Base-by-base conservation (phyloP, 345 rosid species). In the Eucalyptus curtisii region DNA sequence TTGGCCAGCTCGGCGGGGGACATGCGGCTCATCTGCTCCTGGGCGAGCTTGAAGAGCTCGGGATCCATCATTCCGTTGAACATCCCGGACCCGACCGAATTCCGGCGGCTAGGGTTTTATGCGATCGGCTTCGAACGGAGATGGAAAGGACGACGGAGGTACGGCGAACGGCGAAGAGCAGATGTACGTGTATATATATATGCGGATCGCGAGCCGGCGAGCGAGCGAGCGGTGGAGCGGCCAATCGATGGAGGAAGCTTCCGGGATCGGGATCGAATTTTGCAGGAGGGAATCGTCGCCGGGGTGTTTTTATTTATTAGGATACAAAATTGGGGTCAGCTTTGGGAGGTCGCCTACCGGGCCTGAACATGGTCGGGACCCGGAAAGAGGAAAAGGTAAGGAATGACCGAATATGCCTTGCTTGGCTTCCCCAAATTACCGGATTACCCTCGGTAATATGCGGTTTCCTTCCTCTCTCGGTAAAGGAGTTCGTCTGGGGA, bases 21-120 rank as follows among this genome's bases (percentile, higher is more conserved):
- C 98, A 98, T 96, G 88, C 99, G 99, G 89, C 96, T 95, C 95
- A 98, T 95, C 93, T 98, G 99, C 64, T 98, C 99, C 92, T 98
- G 99, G 86, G 99, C 99, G 42, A 97, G 90, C 50, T 92, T 94
- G 53, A 97, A 92, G 95, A 98, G 87, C 88, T 96, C 99, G 53
- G 99, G 99, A 96, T 98, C 99, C 98, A 98, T 96, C 96, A 92
- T 91, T 85, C 98, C 97, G 94, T 94, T 92, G 89, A 96, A 93
- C 97, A 96, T 94, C 89, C 84, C 88, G 49, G 52, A 31, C 40
- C 22, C 48, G 85, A 22, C 48, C 82, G 57, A 44, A 37, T 49
- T 86, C 82, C n/a, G 44, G 20, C 22, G 30, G 44, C 42, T 79
- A 88, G 86, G 89, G 86, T 49, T 88, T 52, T 88, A 27, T 24